phyloP scores from a whole-genome alignment of 2,329 filamentous ascomycete genomes.

The Phaeosphaeria sp. region DNA sequence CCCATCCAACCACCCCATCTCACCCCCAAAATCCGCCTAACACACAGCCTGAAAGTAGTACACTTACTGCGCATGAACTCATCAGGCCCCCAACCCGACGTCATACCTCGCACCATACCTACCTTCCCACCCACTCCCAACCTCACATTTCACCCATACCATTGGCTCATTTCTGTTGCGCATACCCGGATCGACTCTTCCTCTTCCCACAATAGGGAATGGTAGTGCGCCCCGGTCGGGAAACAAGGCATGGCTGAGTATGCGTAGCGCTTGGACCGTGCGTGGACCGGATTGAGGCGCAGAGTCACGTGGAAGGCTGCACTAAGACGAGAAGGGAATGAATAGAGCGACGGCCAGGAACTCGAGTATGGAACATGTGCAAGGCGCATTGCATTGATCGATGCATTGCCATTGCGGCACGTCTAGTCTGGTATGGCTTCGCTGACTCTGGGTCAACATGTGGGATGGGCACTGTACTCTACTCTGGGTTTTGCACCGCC shows the following conservation, averaged over 20 bases:
- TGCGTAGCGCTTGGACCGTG: background rate
- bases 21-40: background rate
- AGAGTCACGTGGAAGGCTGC: background rate
- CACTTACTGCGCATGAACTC: too few relatives aligned
- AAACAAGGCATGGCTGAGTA: background rate
- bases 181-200: background rate
- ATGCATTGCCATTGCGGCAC: too few relatives aligned
- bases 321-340: background rate
- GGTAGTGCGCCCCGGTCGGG: background rate
- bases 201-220: background rate
- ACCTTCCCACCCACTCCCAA: background rate
- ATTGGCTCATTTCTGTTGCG: background rate
- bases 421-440: too few relatives aligned
- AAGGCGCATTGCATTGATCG: too few relatives aligned
- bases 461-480: too few relatives aligned
- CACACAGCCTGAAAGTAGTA: background rate
- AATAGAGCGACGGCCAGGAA: background rate
- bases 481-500: too few relatives aligned
- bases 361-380: too few relatives aligned
- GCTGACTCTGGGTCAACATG: too few relatives aligned
- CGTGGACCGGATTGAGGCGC: too few relatives aligned
- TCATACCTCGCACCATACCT: constrained; percentile 1
- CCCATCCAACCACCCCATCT: background rate
- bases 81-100: constrained; percentile 8
- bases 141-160: background rate